Percentiles rank a stretch among this genome's conserved stretches.
Conservation (phyloP, 1,284 basidiomycete species). For the Fistulina hepatica region DNA sequence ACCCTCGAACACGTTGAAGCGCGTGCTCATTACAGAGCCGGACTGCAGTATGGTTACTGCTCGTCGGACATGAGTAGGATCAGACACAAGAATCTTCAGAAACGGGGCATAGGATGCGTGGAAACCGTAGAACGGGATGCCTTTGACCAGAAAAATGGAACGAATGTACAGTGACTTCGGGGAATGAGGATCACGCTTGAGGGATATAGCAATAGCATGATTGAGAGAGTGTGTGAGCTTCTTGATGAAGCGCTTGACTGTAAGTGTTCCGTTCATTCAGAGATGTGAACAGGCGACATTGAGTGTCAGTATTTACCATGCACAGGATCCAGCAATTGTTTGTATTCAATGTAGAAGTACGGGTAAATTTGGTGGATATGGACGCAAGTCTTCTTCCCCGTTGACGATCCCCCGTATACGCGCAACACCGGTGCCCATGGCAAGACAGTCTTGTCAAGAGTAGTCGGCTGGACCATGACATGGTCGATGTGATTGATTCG, state of each 20-base stretch:
- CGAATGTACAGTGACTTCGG: slow-evolving; percentile 51
- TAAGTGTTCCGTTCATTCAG: slow-evolving; percentile 4
- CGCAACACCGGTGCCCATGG: slow-evolving; percentile 70
- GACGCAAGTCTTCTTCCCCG: slow-evolving; percentile 71
- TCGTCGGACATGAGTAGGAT: slow-evolving; percentile 61
- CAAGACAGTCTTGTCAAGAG: slow-evolving; percentile 53
- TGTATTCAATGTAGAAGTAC: slow-evolving; percentile 69
- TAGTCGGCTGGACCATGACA: slow-evolving; percentile 40
- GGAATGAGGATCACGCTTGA: slow-evolving; percentile 52
- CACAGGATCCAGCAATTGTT: slow-evolving; percentile 38
- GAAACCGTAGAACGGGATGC: slow-evolving; percentile 94
- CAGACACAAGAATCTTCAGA: slow-evolving; percentile 76
- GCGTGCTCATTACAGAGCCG: slow-evolving; percentile 69
- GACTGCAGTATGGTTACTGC: slow-evolving; percentile 69
- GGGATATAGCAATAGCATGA: slow-evolving; percentile 62
- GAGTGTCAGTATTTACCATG: slow-evolving; percentile 23
- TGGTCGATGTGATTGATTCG: slow-evolving; percentile 63
- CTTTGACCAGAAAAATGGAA: slow-evolving; percentile 80
- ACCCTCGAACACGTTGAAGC: slow-evolving; percentile 77
- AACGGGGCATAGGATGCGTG: slow-evolving; percentile 80
- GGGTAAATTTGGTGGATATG: slow-evolving; percentile 87
- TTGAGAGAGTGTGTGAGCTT: slow-evolving; percentile 66
- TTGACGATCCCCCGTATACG: slow-evolving; percentile 78
- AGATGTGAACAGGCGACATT: not conserved
- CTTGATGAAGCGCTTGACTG: slow-evolving; percentile 61